Evolutionary conservation across 2,329 filamentous ascomycete species (phyloP).

Genomic region (Apiospora phragmitis): DNA sequence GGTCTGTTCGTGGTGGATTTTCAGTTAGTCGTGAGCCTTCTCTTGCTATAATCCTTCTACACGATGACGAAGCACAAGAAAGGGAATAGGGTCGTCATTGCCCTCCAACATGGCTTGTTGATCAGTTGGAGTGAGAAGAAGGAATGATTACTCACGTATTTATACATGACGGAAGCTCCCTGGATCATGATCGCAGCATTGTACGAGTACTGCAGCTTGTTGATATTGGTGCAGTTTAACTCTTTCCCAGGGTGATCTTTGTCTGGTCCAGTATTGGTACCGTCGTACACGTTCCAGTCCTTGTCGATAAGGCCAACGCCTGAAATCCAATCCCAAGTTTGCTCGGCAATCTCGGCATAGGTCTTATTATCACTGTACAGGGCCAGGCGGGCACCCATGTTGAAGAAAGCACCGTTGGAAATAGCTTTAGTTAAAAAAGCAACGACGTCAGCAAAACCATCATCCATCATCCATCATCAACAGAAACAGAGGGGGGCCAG

Average conservation of each 20-base stretch:
- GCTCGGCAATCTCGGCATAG: conserved; percentile 59
- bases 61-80: neutral
- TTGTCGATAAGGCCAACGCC: conserved; percentile 43
- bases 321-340: conserved; percentile 51
- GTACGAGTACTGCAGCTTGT: conserved; percentile 50
- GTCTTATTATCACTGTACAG: conserved; percentile 62
- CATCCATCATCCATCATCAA: neutral
- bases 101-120: neutral
- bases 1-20: conserved; percentile 38
- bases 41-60: neutral
- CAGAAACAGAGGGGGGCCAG: neutral
- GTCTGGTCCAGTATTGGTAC: conserved; percentile 31
- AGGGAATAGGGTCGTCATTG: no score
- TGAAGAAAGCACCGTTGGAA: conserved; percentile 45
- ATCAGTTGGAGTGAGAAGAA: neutral
- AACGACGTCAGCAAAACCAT: neutral
- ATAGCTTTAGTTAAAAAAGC: conserved; percentile 27
- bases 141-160: conserved; percentile 24
- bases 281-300: conserved; percentile 48
- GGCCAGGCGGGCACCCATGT: conserved; percentile 56
- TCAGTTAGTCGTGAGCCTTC: neutral
- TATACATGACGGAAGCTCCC: conserved; percentile 39
- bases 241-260: conserved; percentile 10
- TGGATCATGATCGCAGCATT: conserved; percentile 48
- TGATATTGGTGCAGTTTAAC: conserved; percentile 42